Evolutionary conservation across 2,329 filamentous ascomycete species (phyloP).

Genomic region (Ophiostoma sp.): DNA sequence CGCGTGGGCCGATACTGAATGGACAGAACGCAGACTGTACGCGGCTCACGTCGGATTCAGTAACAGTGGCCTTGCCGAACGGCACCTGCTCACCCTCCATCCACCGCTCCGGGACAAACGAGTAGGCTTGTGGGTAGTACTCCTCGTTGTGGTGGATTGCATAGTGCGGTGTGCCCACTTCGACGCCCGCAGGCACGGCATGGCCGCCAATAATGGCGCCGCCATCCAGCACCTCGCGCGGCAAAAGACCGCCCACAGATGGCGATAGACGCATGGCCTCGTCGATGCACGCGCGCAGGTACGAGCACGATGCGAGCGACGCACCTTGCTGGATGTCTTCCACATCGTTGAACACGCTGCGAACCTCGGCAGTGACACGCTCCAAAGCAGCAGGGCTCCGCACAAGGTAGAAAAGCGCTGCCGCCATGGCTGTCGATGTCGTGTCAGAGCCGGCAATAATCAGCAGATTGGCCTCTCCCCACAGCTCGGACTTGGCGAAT

Average conservation of each 20-base stretch:
- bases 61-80: constrained; percentile 34
- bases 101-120: constrained; percentile 62
- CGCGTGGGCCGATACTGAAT: constrained; percentile 63
- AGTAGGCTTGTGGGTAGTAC: constrained; percentile 57
- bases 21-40: constrained; percentile 69
- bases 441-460: constrained; percentile 70
- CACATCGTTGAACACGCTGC: constrained; percentile 44
- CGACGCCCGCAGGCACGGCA: constrained; percentile 51
- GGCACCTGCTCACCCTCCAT: constrained; percentile 41
- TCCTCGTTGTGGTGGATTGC: constrained; percentile 60
- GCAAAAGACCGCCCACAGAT: constrained; percentile 55
- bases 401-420: constrained; percentile 58
- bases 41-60: constrained; percentile 46
- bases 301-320: constrained; percentile 47
- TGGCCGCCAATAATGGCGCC: constrained; percentile 52
- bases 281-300: constrained; percentile 60
- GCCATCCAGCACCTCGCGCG: constrained; percentile 53
- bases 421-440: constrained; percentile 62
- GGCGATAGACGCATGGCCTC: constrained; percentile 61
- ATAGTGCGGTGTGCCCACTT: constrained; percentile 63
- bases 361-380: constrained; percentile 48
- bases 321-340: constrained; percentile 54
- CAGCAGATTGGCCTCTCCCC: constrained; percentile 65
- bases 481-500: constrained; percentile 61
- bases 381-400: constrained; percentile 46